phyloP scores from a whole-genome alignment of 2,329 filamentous ascomycete genomes.

The Fusarium liriodendri region DNA sequence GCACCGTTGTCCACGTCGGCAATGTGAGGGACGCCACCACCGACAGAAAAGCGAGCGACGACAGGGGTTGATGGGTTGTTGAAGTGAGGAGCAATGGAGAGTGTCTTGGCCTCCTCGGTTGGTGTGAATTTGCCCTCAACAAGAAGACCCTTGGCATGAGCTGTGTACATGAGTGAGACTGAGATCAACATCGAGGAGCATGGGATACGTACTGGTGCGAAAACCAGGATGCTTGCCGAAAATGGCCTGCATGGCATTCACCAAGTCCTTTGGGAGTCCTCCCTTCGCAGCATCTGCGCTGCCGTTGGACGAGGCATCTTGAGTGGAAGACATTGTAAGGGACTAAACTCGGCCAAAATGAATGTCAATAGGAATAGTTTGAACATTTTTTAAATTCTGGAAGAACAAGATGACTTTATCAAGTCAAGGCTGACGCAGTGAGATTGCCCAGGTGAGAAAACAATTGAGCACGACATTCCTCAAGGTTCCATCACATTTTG shows the following conservation, averaged over 20 bases:
- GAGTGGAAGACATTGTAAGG: background rate
- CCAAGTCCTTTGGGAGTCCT: conserved; percentile 10
- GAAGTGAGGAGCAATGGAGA: conserved; percentile 23
- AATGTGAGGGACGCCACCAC: conserved; percentile 15
- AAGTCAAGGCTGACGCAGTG: background rate
- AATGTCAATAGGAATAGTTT: background rate
- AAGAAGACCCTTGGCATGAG: conserved; percentile 26
- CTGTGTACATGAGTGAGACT: background rate
- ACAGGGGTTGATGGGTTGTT: conserved; percentile 15
- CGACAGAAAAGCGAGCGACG: conserved; percentile 22
- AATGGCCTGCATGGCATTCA: conserved; percentile 22
- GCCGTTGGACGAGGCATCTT: background rate
- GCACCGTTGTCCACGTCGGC: conserved; percentile 11
- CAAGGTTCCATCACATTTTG: background rate
- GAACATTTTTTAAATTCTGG: background rate
- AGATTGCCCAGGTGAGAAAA: background rate
- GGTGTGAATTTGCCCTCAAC: conserved; percentile 20
- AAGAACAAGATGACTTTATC: background rate
- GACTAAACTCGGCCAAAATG: background rate
- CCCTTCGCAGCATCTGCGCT: background rate
- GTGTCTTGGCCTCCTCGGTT: conserved; percentile 11
- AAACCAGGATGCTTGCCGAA: conserved; percentile 28
- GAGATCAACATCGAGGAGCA: rapidly evolving
- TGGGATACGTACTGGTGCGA: conserved; percentile 10
- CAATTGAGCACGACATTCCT: background rate